These are phyloP conservation scores for Aleurites moluccanus DNA, from an alignment of 441 rosid species.

Conservation along the genomic window DNA sequence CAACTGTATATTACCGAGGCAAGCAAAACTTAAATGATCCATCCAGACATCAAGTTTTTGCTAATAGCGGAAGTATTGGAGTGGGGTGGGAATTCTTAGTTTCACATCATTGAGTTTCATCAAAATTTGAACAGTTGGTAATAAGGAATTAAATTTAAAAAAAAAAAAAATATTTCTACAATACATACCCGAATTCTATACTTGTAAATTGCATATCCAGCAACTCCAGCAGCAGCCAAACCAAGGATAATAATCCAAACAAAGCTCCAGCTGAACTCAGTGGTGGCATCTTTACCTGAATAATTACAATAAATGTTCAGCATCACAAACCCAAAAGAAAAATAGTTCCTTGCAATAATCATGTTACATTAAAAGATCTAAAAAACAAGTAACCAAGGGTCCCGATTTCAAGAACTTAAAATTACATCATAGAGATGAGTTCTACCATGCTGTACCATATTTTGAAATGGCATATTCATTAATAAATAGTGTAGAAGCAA, in stretches of 20 bases:
- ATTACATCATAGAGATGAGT: too few species aligned
- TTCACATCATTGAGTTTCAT: background rate
- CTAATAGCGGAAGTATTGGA: too few species aligned
- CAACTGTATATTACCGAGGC: background rate
- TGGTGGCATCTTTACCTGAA: slow-evolving; percentile 44
- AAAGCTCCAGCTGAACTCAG: slow-evolving; percentile 62
- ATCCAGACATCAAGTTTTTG: background rate
- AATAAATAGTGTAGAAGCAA: background rate
- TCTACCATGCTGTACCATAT: background rate
- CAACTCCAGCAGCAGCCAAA: slow-evolving; percentile 56
- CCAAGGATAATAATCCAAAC: slow-evolving; percentile 66
- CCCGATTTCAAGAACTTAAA: too few species aligned
- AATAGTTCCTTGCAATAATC: background rate
- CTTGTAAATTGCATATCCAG: slow-evolving; percentile 78
- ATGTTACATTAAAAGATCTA: background rate
- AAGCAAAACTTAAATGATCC: background rate
- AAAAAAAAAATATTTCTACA: background rate
- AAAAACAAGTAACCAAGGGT: background rate
- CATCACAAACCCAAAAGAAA: background rate
- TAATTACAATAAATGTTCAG: slow-evolving; percentile 16
- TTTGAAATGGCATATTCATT: background rate
- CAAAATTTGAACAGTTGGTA: background rate
- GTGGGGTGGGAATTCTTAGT: background rate
- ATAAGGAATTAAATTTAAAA: background rate
- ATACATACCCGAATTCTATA: slow-evolving; percentile 78